Evolutionary conservation across 805 yeast genomes (phyloP), one percentile per base, ranked within the genome.

Genomic region (Kazachstania taianensis): DNA sequence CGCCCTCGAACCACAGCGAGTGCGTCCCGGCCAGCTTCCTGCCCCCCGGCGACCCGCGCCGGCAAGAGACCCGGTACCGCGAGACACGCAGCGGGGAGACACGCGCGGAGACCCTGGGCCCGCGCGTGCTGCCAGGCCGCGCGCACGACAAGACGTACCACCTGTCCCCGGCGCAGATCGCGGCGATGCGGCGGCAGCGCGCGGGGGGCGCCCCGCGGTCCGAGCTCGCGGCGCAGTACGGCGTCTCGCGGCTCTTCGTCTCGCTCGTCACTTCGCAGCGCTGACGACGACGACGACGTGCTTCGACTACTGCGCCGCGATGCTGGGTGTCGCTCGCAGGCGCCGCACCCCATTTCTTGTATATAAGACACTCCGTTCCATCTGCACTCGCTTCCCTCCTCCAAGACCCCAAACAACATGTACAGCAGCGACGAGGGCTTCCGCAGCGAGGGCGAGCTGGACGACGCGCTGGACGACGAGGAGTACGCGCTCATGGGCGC

Each of bases 1-100:
- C 81, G 10, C 66, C 78, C 19, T 59, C 70, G 9, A 61, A 67
- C 39, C 57, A 70, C 63, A 53, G 54, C 37, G 63, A 59, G 42
- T 54, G 59, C 2, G 78, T 92, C 2, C 94, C 94, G 13, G 67
- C 66, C 35, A 74, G 77, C 2, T 83, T 83, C 53, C 56, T 83
- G 38, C 85, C 92, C 8, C 44, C 60, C 5, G 59, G 56, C 28
- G 84, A 81, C 50, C 73, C 75, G 29, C 69, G 92, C 45, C 65
- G 67, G 5, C 33, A 20, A 18, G 4, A 5, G 23, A 30, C 12
- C 23, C 16, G 27, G 15, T 10, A n/a, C 28, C 13, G 29, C 16
- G 9, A 20, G 15, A n/a, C 14, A n/a, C n/a, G 14, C 15, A 13
- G 4, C 8, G 5, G 5, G 12, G 12, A 7, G 6, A 7, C 13